These are phyloP conservation scores for Rubus idaeus DNA, from an alignment of 306 rosid species.

Conservation along the genomic window DNA sequence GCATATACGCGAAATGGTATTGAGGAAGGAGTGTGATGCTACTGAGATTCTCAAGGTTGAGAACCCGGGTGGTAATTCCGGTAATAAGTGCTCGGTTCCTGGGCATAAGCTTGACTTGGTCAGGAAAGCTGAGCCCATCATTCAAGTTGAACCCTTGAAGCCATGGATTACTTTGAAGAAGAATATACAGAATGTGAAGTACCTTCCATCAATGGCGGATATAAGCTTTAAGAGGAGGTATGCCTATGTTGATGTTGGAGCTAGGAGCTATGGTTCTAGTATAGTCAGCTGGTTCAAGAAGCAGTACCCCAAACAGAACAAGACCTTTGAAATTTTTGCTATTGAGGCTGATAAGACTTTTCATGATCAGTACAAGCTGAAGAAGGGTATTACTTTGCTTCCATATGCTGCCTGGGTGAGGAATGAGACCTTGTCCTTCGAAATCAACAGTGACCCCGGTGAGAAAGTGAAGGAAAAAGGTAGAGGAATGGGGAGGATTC, in stretches of 20 bases:
- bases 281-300: conserved; percentile 96
- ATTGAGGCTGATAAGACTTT: conserved; percentile 87
- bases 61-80: conserved; percentile 31
- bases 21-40: conserved; percentile 49
- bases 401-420: conserved; percentile 97
- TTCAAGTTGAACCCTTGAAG: conserved; percentile 73
- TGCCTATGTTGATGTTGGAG: conserved; percentile 94
- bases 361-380: conserved; percentile 72
- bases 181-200: conserved; percentile 69
- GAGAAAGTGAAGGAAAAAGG: conserved; percentile 62
- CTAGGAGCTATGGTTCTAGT: conserved; percentile 92
- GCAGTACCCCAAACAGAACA: conserved; percentile 95
- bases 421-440: conserved; percentile 79
- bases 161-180: conserved; percentile 92
- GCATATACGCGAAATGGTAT: conserved; percentile 63
- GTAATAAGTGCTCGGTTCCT: conserved; percentile 66
- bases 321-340: conserved; percentile 84
- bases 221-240: conserved; percentile 82
- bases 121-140: conserved; percentile 73
- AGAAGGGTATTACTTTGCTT: conserved; percentile 64
- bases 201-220: conserved; percentile 78
- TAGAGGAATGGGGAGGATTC: conserved; percentile 98
- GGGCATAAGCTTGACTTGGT: conserved; percentile 67
- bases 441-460: conserved; percentile 76
- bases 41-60: conserved; percentile 22